Base-by-base conservation (phyloP, 2,329 filamentous ascomycete genomes). In the Colletotrichum melonis region DNA sequence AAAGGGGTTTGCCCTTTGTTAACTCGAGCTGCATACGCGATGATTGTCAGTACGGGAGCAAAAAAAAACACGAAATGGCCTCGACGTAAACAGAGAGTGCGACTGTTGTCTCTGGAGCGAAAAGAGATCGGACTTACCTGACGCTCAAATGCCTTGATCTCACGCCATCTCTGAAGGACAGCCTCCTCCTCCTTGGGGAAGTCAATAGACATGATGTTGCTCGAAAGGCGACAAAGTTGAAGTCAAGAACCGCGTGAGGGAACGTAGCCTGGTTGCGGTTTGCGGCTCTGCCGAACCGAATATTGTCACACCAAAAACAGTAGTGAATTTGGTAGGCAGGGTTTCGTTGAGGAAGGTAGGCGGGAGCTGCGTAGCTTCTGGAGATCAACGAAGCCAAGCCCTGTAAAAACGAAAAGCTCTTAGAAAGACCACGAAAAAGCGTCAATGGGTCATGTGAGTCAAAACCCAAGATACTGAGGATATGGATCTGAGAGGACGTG, bases 171-270 rank as follows among this genome's bases (percentile, higher is more conserved):
- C 81, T 92, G 87, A 83, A 98, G 92, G 82, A 95, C 90, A 75
- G 87, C 90, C 86, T 97, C 93, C 88, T 98, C 96, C 84, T 97
- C 94, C 83, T 94, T 93, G 70, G 96, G 93, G 83, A 98, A 98
- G 85, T 96, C 91, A 86, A 98, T 96, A 80, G 93, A 94, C 93
- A 95, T 95, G 77, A 75, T 82, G 56, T 22, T 28, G 22, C 24
- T 14, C 24, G 46, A 49, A 26, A 24, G 3, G 14, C 32, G 38
- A 28, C 9, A 49, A 12, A 38, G 42, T 69, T 24, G 14, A 35
- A 24, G 19, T 54, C 59, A 55, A 46, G 22, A 7, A 30, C 16
- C 30, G 54, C 55, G 24, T n/a, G 24, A n/a, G 55, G 16, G 24
- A 12, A 24, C 14, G 54, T 56, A 22, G 19, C 42, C 16, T 16